Base-by-base conservation (phyloP, 78 protist genomes). In the Dictyostelium purpureum region DNA sequence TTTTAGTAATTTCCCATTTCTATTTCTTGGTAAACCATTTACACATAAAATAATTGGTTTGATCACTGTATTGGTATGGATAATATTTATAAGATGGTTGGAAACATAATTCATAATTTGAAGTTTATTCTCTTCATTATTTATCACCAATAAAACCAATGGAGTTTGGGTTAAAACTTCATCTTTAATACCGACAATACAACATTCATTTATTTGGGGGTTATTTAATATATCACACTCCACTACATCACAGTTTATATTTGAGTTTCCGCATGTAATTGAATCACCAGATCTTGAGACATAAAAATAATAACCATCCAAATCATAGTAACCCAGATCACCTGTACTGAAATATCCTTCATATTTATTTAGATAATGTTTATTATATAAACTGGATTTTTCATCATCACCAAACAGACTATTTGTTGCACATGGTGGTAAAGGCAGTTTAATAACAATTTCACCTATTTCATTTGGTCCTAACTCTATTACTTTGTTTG, bases 401-500 rank as follows among this genome's bases (percentile, higher is more conserved):
- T 52, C 76, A 40, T 67, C 40, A 40, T 38, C 6, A 40, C 21
- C 40, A 40, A 0, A 0, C 1, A 67, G 6, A 40, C 40, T 40
- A 31, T 4, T 18, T 38, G 37, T 67, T 21, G 18, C 1, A 40
- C 21, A 67, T 40, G 98, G 98, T 24, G 97, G 97, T 2, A 96
- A 24, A 19, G 98, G 98, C 7, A 85, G 59, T 51, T 88, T 93
- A 1, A 83, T 40, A 11, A 24, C 91, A 1, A 95, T 2, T 35
- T 94, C 83, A 31, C 96, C 97, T 35, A 33, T 79, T 16, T 51
- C 80, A 28, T 57, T 91, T 0, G 4, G 33, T 0, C 45, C 52
- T 1, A 6, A 37, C 21, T 78, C 37, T n/a, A n/a, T n/a, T n/a
- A n/a, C n/a, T n/a, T n/a, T n/a, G n/a, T n/a, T n/a, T n/a, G n/a